Conservation (phyloP, 345 rosid species). For the Pelargonium nanum region DNA sequence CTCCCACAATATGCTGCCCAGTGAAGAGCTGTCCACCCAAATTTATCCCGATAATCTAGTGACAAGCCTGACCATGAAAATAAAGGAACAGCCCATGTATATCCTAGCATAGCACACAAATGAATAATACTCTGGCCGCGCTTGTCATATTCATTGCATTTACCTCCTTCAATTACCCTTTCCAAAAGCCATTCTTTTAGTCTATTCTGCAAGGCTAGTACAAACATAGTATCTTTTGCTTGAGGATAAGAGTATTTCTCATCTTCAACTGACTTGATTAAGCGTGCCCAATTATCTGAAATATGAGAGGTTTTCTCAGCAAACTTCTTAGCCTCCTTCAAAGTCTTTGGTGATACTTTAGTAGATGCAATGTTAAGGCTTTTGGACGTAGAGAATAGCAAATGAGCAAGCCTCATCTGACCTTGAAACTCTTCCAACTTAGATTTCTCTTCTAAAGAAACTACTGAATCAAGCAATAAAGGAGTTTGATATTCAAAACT, state of each 20-base stretch:
- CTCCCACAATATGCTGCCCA: constrained; percentile 94
- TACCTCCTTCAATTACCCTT: constrained; percentile 56
- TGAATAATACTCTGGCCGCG: constrained; percentile 87
- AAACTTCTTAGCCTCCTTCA: constrained; percentile 62
- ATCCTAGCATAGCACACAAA: constrained; percentile 80
- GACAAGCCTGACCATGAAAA: constrained; percentile 73
- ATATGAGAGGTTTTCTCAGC: constrained; percentile 36
- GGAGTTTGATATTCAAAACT: constrained; percentile 60
- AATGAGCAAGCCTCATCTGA: constrained; percentile 67
- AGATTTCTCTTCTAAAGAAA: constrained; percentile 33
- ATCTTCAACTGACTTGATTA: constrained; percentile 50
- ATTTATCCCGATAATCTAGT: constrained; percentile 72
- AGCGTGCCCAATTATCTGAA: constrained; percentile 55
- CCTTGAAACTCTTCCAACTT: constrained; percentile 62
- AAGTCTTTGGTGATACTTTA: constrained; percentile 34
- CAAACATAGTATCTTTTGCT: constrained; percentile 59
- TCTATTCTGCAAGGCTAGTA: constrained; percentile 60
- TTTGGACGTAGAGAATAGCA: constrained; percentile 64
- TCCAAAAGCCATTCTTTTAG: constrained; percentile 85
- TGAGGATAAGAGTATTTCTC: constrained; percentile 32
- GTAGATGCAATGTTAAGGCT: constrained; percentile 42
- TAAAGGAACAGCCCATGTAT: constrained; percentile 70
- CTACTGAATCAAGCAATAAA: constrained; percentile 20
- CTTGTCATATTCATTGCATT: constrained; percentile 45
- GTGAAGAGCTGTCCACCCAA: constrained; percentile 98